Percentiles rank a stretch among this genome's conserved stretches.
Evolutionary conservation across 805 yeast genomes (phyloP).

Genomic region (Metschnikowia proteae): DNA sequence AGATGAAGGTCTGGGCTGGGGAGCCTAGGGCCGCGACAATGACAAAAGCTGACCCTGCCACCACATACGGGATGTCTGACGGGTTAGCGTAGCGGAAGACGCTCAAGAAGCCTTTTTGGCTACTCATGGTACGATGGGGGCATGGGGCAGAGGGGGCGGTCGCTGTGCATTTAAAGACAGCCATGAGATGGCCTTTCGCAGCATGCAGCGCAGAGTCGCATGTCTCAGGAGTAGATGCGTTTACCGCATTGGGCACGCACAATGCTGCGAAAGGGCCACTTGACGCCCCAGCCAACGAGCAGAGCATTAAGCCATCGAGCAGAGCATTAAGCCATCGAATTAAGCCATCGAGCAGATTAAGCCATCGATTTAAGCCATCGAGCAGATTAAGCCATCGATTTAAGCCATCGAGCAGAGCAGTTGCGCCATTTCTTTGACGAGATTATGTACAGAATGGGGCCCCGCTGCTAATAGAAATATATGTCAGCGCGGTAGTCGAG

Average conservation of each 20-base stretch:
- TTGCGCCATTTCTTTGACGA: neutral
- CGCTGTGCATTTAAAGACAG: neutral
- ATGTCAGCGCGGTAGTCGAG: constrained; percentile 15
- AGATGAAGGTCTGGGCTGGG: constrained; percentile 58
- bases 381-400: too few species aligned
- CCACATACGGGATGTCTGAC: constrained; percentile 11
- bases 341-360: too few species aligned
- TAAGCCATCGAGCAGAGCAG: neutral
- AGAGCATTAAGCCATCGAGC: neutral
- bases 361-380: too few species aligned
- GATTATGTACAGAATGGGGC: neutral
- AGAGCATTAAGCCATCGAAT: too few species aligned
- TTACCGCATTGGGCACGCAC: constrained; percentile 15
- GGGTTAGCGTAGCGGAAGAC: constrained; percentile 12
- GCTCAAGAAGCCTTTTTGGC: constrained; percentile 1
- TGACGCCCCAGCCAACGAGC: neutral
- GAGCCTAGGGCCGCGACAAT: constrained; percentile 53
- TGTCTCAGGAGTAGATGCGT: constrained; percentile 1
- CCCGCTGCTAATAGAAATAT: neutral
- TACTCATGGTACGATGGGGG: neutral
- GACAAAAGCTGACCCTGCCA: constrained; percentile 31
- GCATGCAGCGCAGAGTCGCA: constrained; percentile 3
- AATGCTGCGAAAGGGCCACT: constrained; percentile 6
- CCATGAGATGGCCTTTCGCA: neutral
- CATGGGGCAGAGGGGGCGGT: neutral